Evolutionary conservation across 208 protist species (phyloP).

Genomic region (Vickermania spadyakhi): DNA sequence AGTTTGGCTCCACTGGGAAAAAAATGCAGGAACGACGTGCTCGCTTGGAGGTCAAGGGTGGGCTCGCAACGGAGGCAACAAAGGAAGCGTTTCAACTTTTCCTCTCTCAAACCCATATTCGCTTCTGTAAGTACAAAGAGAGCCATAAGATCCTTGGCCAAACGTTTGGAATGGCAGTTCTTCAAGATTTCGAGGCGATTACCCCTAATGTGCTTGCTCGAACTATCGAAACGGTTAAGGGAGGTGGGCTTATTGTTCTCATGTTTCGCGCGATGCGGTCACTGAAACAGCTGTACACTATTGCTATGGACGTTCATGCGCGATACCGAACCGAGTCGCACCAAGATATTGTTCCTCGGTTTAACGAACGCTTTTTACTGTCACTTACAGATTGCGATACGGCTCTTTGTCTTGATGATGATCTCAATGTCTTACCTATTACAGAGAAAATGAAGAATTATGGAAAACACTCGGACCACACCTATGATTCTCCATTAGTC

Average conservation of each 20-base stretch:
- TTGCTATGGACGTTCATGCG: slow-evolving; percentile 99
- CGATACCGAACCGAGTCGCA: slow-evolving; percentile 86
- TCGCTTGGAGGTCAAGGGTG: slow-evolving; percentile 92
- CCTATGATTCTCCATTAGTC: slow-evolving; percentile 56
- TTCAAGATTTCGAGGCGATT: slow-evolving; percentile 99
- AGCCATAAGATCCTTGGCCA: slow-evolving; percentile 98
- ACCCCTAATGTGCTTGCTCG: slow-evolving; percentile 99
- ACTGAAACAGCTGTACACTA: slow-evolving; percentile 96
- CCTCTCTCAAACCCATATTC: slow-evolving; percentile 96
- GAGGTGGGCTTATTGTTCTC: slow-evolving; percentile 98
- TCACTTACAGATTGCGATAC: slow-evolving; percentile 93
- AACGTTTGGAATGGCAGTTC: slow-evolving; percentile 99
- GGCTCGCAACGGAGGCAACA: slow-evolving; percentile 86
- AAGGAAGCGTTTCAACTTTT: slow-evolving; percentile 99
- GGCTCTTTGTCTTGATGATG: slow-evolving; percentile 97
- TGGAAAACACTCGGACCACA: slow-evolving; percentile 4
- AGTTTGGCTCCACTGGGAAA: slow-evolving; percentile 91
- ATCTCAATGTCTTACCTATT: slow-evolving; percentile 98
- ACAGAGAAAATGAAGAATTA: slow-evolving; percentile 79
- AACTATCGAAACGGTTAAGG: slow-evolving; percentile 99
- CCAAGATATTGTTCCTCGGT: slow-evolving; percentile 92
- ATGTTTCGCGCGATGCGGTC: slow-evolving; percentile 96
- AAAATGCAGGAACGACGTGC: slow-evolving; percentile 93
- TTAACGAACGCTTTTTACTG: slow-evolving; percentile 99
- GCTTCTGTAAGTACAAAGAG: slow-evolving; percentile 99